Percentiles rank a stretch among this genome's conserved stretches.
Conservation (phyloP, 768 basidiomycete genomes). For the Tulasnella sp. region DNA sequence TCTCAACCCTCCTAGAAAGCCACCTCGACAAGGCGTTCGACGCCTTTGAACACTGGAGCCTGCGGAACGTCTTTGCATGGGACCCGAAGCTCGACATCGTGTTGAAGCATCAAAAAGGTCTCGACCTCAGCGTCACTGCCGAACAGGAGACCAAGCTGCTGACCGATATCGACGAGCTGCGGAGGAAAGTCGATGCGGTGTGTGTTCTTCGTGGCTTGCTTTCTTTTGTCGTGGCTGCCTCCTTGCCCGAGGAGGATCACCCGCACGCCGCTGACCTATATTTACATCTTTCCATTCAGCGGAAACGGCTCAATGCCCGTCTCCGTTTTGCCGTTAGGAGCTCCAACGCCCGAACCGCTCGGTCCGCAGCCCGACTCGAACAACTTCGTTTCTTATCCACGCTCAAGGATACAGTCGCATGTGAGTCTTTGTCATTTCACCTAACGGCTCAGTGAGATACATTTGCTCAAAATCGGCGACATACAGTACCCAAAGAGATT, state of each 20-base stretch:
- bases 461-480: constrained; percentile 31
- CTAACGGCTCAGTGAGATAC: constrained; percentile 30
- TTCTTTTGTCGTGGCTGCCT: not conserved
- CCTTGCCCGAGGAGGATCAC: not conserved
- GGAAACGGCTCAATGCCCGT: constrained; percentile 51
- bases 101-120: constrained; percentile 60
- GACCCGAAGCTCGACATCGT: constrained; percentile 58
- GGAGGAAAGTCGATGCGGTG: constrained; percentile 59
- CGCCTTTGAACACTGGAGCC: constrained; percentile 80
- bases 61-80: constrained; percentile 64
- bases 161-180: constrained; percentile 55
- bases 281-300: constrained; percentile 41
- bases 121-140: constrained; percentile 52
- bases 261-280: too few relatives aligned
- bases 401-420: constrained; percentile 30
- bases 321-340: constrained; percentile 38
- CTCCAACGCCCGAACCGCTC: not conserved
- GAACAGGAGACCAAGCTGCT: constrained; percentile 42
- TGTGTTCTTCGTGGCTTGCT: constrained; percentile 29
- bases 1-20: constrained; percentile 78
- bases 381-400: constrained; percentile 28
- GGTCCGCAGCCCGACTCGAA: constrained; percentile 1
- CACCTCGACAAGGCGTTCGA: constrained; percentile 88
- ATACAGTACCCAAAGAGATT: constrained; percentile 17
- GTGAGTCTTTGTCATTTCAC: constrained; percentile 31